Evolutionary conservation across 164 flowering plant genomes (phyloP).

Genomic region (Magnolia kwangsiensis): DNA sequence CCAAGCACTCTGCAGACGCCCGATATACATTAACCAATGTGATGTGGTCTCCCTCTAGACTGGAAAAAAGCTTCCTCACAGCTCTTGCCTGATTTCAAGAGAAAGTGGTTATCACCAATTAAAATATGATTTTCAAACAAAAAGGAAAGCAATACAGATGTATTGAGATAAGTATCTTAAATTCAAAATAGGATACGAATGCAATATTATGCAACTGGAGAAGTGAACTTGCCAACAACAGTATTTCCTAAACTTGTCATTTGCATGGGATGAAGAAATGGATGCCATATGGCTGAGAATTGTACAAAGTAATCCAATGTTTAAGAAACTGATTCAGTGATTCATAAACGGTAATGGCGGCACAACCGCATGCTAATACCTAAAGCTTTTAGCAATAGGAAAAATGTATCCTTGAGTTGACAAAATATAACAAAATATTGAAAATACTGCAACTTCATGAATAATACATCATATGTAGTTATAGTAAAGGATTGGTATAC

Average conservation of each 20-base stretch:
- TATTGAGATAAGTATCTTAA: not conserved
- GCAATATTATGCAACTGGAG: not conserved
- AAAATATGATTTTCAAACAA: not conserved
- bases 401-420: too few relatives aligned
- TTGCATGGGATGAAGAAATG: not conserved
- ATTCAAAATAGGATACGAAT: not conserved
- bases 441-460: not conserved
- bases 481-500: not conserved
- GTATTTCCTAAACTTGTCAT: not conserved
- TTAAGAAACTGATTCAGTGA: not conserved
- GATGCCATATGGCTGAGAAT: not conserved
- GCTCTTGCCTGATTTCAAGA: slow-evolving; percentile 48
- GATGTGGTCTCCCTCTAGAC: slow-evolving; percentile 83
- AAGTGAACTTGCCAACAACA: not conserved
- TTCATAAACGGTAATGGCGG: not conserved
- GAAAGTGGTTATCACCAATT: not conserved
- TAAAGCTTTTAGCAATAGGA: not conserved
- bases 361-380: not conserved
- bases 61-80: slow-evolving; percentile 63
- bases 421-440: not conserved
- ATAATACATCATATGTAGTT: not conserved
- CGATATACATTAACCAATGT: slow-evolving; percentile 78
- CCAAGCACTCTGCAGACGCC: slow-evolving; percentile 60
- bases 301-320: not conserved
- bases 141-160: not conserved